Evolutionary conservation across 1,139 yeast genomes (phyloP).

Genomic region (Hansenula sp.): DNA sequence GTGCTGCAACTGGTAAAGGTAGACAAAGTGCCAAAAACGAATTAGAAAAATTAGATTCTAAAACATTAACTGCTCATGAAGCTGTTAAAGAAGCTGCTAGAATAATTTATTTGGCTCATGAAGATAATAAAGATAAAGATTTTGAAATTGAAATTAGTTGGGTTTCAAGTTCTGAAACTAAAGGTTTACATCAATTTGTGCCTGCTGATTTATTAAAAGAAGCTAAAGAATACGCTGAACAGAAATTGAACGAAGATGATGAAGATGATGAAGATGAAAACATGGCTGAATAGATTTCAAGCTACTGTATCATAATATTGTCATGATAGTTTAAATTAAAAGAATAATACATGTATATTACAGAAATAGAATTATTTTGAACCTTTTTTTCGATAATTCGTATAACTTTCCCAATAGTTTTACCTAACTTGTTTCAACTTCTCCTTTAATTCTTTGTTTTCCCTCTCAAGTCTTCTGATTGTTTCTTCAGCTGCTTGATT

Average conservation of each 20-base stretch:
- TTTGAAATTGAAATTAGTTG: constrained; percentile 94
- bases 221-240: constrained; percentile 78
- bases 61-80: constrained; percentile 64
- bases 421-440: constrained; percentile 14
- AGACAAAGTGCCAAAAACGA: constrained; percentile 96
- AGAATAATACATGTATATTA: background rate
- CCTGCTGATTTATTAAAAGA: constrained; percentile 75
- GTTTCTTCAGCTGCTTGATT: constrained; percentile 48
- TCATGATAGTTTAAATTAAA: background rate
- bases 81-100: constrained; percentile 93
- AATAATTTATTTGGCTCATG: constrained; percentile 91
- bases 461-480: constrained; percentile 50
- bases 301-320: background rate
- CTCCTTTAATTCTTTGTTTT: constrained; percentile 40
- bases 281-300: constrained; percentile 18
- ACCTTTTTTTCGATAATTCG: background rate
- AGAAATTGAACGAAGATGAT: constrained; percentile 74
- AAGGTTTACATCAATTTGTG: constrained; percentile 75
- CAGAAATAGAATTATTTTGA: background rate
- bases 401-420: background rate
- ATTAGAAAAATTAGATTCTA: constrained; percentile 81
- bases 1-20: constrained; percentile 98
- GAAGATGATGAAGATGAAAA: constrained; percentile 46
- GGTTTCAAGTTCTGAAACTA: constrained; percentile 72
- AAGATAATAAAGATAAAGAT: constrained; percentile 95